A percentile compares a stretch with the other conserved stretches of the same genome.
phyloP scores from a whole-genome alignment of 2,329 filamentous ascomycete species.

The Gaeumannomyces tritici region DNA sequence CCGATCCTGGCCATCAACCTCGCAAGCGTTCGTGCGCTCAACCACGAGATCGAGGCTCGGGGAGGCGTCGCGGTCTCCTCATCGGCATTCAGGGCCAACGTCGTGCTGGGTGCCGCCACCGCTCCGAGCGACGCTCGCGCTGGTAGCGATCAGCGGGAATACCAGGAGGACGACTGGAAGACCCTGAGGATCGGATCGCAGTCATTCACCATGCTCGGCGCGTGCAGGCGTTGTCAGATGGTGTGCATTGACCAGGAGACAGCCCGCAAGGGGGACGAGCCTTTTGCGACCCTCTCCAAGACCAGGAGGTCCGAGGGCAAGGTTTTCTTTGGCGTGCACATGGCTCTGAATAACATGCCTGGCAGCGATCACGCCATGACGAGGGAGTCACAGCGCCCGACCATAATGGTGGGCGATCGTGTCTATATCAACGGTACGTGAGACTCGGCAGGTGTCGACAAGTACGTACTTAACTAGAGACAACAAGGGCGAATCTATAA shows the following conservation, averaged over 20 bases:
- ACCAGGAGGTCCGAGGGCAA: conserved; percentile 75
- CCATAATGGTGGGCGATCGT: conserved; percentile 40
- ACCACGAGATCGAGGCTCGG: conserved; percentile 56
- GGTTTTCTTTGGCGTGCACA: conserved; percentile 83
- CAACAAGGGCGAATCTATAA: background rate
- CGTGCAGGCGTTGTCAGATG: conserved; percentile 90
- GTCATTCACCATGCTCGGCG: conserved; percentile 62
- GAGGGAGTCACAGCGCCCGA: conserved; percentile 26
- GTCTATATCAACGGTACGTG: conserved; percentile 16
- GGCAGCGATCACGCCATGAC: background rate
- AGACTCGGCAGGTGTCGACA: too few species aligned
- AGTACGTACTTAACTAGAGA: background rate
- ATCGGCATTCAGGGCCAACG: conserved; percentile 80
- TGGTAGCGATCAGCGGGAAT: conserved; percentile 31
- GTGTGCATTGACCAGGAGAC: conserved; percentile 86
- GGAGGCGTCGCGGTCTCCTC: conserved; percentile 57
- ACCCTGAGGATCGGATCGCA: conserved; percentile 55
- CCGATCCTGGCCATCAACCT: conserved; percentile 79
- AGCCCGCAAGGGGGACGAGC: conserved; percentile 69
- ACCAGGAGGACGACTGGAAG: conserved; percentile 73
- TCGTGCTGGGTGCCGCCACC: conserved; percentile 64
- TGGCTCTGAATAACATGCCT: conserved; percentile 34
- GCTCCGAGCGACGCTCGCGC: too few species aligned
- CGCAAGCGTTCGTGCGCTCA: conserved; percentile 70
- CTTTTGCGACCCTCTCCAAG: conserved; percentile 80